Base-by-base conservation (phyloP, 805 yeast genomes). In the Teunomyces funiuensis region DNA sequence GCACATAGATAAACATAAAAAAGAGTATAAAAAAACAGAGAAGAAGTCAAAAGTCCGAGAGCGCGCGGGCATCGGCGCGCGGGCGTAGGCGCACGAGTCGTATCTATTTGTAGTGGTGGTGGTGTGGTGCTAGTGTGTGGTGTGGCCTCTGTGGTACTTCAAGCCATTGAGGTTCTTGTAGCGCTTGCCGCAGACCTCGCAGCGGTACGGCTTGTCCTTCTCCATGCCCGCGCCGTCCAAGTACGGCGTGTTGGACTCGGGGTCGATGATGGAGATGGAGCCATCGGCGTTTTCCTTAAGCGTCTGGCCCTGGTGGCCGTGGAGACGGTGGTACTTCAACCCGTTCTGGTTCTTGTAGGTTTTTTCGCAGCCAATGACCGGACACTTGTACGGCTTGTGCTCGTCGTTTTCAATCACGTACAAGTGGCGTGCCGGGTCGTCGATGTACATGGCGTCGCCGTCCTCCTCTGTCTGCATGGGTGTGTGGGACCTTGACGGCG, bases 291-390 rank as follows among this genome's bases (percentile, higher is more conserved):
- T 91, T 53, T 84, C 87, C 56, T 88, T 85, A 43, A 91, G 69
- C 27, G 88, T 88, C 66, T 91, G 99, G 60, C 91, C 90, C 65
- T 90, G 97, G 66, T 91, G 99, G 29, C 99, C 99, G 63, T 91
- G 99, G 43, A 85, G 71, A 50, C 96, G 77, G 66, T 93, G 99
- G 65, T 93, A 93, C 64, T 93, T 93, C 58, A 93, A 74, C 13
- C 99, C 99, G 60, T 93, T 93, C 68, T 93, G 99, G 65, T 93
- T 93, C 70, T 93, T 93, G 65, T 93, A 93, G 20, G 91, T 90
- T 72, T 93, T 93, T 54, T 90, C 97, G 66, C 99, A 93, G 6
- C 99, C 99, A 57, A 89, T 86, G 33, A 93, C 99, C 0, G 98
- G 99, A 69, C 99, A 93, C 62, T 85, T 89, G 71, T 84, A 93